Conservation (phyloP, 495 filamentous ascomycete species). For the Letharia lupina region DNA sequence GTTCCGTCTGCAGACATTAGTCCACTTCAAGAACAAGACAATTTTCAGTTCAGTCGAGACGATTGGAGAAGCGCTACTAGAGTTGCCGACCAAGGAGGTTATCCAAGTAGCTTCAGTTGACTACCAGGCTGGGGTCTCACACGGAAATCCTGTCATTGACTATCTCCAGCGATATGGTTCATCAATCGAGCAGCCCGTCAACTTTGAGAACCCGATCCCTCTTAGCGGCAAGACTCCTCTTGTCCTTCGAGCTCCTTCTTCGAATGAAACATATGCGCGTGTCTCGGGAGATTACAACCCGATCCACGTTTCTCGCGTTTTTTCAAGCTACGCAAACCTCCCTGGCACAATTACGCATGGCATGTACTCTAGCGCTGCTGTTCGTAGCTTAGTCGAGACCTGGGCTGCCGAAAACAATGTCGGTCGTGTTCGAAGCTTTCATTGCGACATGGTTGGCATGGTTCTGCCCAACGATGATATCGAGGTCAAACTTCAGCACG, state of each 20-base stretch:
- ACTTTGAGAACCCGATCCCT: slow-evolving; percentile 95
- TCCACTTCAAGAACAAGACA: slow-evolving; percentile 88
- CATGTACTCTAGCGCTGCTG: slow-evolving; percentile 97
- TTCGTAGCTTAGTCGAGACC: slow-evolving; percentile 95
- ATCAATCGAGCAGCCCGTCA: slow-evolving; percentile 91
- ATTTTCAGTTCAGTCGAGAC: slow-evolving; percentile 92
- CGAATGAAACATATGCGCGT: slow-evolving; percentile 94
- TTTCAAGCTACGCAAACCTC: slow-evolving; percentile 88
- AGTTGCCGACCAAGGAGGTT: slow-evolving; percentile 94
- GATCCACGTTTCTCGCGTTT: slow-evolving; percentile 95
- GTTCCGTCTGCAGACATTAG: slow-evolving; percentile 89
- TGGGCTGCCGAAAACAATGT: slow-evolving; percentile 99
- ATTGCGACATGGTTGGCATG: slow-evolving; percentile 93
- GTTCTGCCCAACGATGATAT: slow-evolving; percentile 94
- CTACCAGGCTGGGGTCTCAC: slow-evolving; percentile 80
- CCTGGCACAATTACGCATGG: slow-evolving; percentile 96
- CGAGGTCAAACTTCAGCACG: slow-evolving; percentile 85
- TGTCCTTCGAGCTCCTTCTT: slow-evolving; percentile 80
- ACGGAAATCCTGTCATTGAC: slow-evolving; percentile 94
- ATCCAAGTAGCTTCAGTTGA: slow-evolving; percentile 93
- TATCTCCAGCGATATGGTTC: slow-evolving; percentile 88
- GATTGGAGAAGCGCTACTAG: slow-evolving; percentile 81
- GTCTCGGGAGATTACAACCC: slow-evolving; percentile 98
- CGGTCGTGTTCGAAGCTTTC: slow-evolving; percentile 93
- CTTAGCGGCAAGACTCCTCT: slow-evolving; percentile 86